These are phyloP conservation scores for Candida taoyuanica DNA, from an alignment of 805 yeast species.

Conservation along the genomic window DNA sequence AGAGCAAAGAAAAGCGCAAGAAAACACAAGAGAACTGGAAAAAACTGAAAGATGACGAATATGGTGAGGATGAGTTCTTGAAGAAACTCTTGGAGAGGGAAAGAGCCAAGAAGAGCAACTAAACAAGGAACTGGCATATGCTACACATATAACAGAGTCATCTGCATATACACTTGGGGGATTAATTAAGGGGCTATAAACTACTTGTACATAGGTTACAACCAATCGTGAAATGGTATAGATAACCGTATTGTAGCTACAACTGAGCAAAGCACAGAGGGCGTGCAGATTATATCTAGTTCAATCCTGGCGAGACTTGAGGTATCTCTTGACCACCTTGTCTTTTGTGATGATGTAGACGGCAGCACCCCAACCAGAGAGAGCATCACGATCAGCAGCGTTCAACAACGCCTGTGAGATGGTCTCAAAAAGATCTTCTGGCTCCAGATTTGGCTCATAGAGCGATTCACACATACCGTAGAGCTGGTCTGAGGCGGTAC, in stretches of 20 bases:
- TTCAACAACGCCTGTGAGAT: conserved; percentile 88
- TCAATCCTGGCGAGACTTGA: conserved; percentile 93
- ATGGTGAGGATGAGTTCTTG: conserved; percentile 69
- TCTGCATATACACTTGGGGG: too few species aligned
- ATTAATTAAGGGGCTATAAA: too few species aligned
- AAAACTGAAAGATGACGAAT: conserved; percentile 67
- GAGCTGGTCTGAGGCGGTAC: conserved; percentile 95
- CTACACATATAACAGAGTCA: too few species aligned
- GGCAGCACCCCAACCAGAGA: conserved; percentile 98
- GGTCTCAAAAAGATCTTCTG: conserved; percentile 94
- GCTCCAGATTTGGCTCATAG: conserved; percentile 89
- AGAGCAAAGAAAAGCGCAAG: conserved; percentile 53
- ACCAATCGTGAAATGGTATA: too few species aligned
- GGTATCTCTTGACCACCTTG: conserved; percentile 78
- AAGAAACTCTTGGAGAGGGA: conserved; percentile 59
- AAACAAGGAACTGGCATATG: not conserved
- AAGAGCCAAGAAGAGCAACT: conserved; percentile 32
- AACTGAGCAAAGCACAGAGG: too few species aligned
- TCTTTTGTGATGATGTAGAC: conserved; percentile 91
- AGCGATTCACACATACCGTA: conserved; percentile 98
- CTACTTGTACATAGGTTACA: too few species aligned
- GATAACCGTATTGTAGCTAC: too few species aligned
- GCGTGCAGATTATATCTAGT: too few species aligned
- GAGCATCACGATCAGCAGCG: conserved; percentile 96
- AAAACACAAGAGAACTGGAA: conserved; percentile 53